phyloP scores from a whole-genome alignment of 2,329 filamentous ascomycete species.

The Neurospora sp. region DNA sequence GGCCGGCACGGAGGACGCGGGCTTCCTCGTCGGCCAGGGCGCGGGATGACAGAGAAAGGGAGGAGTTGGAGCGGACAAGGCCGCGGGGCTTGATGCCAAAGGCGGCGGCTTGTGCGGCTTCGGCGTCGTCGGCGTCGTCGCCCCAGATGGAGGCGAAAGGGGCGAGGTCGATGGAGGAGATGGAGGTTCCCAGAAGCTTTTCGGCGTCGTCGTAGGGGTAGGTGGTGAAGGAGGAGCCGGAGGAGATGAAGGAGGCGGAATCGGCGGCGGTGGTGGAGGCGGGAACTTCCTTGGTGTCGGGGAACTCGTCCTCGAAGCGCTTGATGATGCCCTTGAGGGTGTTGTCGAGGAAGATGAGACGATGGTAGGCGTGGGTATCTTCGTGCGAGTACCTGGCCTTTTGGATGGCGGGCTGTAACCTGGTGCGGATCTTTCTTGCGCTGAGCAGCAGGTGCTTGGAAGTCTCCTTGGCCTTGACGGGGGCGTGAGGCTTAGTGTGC shows the following conservation, averaged over 20 bases:
- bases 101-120: constrained; percentile 34
- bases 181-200: constrained; percentile 11
- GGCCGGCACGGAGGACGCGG: constrained; percentile 43
- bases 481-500: constrained; percentile 24
- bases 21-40: constrained; percentile 48
- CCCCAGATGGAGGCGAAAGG: constrained; percentile 21
- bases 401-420: constrained; percentile 73
- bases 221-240: neutral
- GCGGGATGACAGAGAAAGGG: constrained; percentile 38
- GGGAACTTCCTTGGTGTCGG: constrained; percentile 58
- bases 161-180: constrained; percentile 8
- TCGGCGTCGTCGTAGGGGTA: constrained; percentile 1
- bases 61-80: constrained; percentile 42
- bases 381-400: constrained; percentile 61
- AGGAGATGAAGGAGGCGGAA: neutral
- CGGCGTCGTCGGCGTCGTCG: constrained; percentile 37
- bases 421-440: constrained; percentile 75
- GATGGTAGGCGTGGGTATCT: constrained; percentile 62
- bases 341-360: constrained; percentile 75
- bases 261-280: constrained; percentile 18
- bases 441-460: constrained; percentile 81
- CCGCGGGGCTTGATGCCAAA: constrained; percentile 26
- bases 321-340: constrained; percentile 87
- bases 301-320: constrained; percentile 93
- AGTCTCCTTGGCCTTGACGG: constrained; percentile 73